Base-by-base conservation (phyloP, 768 basidiomycete genomes). In the Crepidotus variabilis region DNA sequence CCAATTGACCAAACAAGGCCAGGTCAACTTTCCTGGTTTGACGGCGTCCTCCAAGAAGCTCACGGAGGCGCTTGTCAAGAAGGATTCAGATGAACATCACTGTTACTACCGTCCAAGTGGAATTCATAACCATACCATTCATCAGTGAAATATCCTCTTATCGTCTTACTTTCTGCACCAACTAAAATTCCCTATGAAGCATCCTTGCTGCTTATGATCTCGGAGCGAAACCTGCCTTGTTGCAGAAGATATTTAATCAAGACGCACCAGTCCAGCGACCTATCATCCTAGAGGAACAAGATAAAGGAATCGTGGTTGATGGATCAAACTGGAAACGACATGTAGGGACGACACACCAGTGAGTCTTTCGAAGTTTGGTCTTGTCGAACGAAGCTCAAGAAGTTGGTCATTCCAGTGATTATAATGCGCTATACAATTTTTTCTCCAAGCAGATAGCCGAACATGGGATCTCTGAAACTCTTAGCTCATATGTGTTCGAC, bases 111-210 rank as follows among this genome's bases (percentile, higher is more conserved):
- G 72, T 10, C 52, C 64, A 14, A 35, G 61, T 2, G 68, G 71
- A 2, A 71, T 84, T 23, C 83, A 86, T 61, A 84, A 84, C 63
- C 84, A 86, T 65, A 65, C 82, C 11, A 78, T 77, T 60, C 83
- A 86, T 61, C 83, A 85, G 83, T 84, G 52, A 67, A 78, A 39
- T 47, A 21, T 23, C 52, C 33, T 18, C 35, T 18, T 11, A 47
- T 39, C 54, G 34, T 16, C 20, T 33, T 50, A 18, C 34, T 21
- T 33, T n/a, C 28, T 16, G 10, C 18, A 1, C 50, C 8, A 34
- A 11, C 35, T 51, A 23, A n/a, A 20, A 2, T 48, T 35, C 3
- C 8, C 28, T 33, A 11, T 24, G n/a, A 21, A 85, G 83, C 58
- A 53, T 84, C 7, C 67, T 85, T 1, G 81, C 81, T 0, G 79